Conservation (phyloP, 139 green algal species). For the Chlorokybus atmophyticus region DNA sequence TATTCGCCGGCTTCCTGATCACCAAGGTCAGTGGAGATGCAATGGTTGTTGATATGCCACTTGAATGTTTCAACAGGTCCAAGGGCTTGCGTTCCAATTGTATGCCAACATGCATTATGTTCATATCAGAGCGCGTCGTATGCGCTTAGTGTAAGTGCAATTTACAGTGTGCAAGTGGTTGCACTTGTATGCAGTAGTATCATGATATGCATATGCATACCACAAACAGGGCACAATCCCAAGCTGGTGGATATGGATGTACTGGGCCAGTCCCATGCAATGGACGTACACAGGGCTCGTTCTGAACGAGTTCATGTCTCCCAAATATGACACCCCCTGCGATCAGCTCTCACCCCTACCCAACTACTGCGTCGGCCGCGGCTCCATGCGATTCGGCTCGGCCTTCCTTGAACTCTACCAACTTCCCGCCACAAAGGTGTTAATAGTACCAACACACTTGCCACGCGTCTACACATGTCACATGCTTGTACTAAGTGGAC, state of each 20-base stretch:
- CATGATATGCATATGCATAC: neutral
- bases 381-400: too few relatives aligned
- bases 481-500: too few relatives aligned
- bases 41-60: too few relatives aligned
- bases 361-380: too few relatives aligned
- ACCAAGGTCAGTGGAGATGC: slow-evolving; percentile 13
- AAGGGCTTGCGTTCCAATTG: too few relatives aligned
- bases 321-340: slow-evolving; percentile 4
- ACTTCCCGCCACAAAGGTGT: too few relatives aligned
- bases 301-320: slow-evolving; percentile 24
- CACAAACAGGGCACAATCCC: neutral
- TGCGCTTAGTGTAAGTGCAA: neutral
- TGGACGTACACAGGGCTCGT: slow-evolving; percentile 12
- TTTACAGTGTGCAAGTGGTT: neutral
- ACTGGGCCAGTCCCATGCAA: slow-evolving; percentile 21
- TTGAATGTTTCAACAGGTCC: too few relatives aligned
- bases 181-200: neutral
- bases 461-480: too few relatives aligned
- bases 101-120: too few relatives aligned
- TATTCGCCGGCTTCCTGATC: slow-evolving; percentile 29
- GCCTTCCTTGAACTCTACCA: too few relatives aligned
- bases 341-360: too few relatives aligned
- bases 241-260: slow-evolving; percentile 9
- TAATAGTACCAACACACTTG: too few relatives aligned
- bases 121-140: neutral